Evolutionary conservation across 176 grass and related monocot genomes (phyloP), one percentile per base, ranked within the genome.

Genomic region (Phyllostachys edulis): DNA sequence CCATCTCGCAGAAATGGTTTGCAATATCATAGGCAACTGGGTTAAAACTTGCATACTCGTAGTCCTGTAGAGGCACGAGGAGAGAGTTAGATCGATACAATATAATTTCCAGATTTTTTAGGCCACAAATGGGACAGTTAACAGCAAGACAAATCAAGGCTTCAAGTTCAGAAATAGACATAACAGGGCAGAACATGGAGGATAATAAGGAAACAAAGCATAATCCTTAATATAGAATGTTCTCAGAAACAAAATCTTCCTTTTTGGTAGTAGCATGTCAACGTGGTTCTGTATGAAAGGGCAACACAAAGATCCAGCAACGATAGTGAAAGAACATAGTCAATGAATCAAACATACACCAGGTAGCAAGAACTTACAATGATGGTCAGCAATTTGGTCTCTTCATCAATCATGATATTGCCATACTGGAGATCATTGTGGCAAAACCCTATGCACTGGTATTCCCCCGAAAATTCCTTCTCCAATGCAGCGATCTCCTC

Each of bases 1-100:
- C 91, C 96, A 98, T 98, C 86, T 98, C 96, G 7, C 93, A 98
- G 76, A 98, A 98, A 88, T 98, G 96, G 86, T 98, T 98, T 57
- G 96, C 93, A 2, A 98, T 85, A 42, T 98, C 96, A 85, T 87
- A 95, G 9, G 96, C 89, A 66, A 94, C 23, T 70, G 96, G 93
- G 52, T 95, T 95, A 90, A 95, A 98, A 71, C 96, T 94, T 69
- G 96, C 83, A 81, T 98, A 98, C 73, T 98, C 96, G 6, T 98
- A 98, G 67, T 98, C 96, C 96, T 98, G 85, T 49, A 61, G 52
- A 90, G 44, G 13, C 0, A 0, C 52, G 1, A 81, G 27, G 14
- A 6, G 3, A 76, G 27, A 77, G 64, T 55, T 63, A 85, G 50
- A 75, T 49, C 3, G 0, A 21, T 4, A 7, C 2, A 16, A 12